These are phyloP conservation scores for Dicorynia guianensis DNA, from an alignment of 306 rosid species.

Conservation along the genomic window DNA sequence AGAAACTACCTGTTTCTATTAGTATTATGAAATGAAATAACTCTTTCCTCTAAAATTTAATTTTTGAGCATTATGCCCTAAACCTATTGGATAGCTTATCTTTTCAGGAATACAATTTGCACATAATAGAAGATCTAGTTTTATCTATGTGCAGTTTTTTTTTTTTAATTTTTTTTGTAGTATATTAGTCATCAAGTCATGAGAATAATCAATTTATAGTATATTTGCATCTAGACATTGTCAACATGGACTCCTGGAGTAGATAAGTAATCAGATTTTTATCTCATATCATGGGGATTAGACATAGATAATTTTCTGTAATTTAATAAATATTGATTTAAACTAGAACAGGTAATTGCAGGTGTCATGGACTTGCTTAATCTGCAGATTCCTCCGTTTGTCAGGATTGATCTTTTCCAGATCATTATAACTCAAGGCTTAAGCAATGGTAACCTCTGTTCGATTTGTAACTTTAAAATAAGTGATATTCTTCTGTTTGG, in stretches of 20 bases:
- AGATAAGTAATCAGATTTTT: conserved; percentile 24
- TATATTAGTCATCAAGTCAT: conserved; percentile 5
- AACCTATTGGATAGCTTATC: too few species aligned
- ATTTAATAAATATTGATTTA: conserved; percentile 36
- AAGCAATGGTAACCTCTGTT: conserved; percentile 72
- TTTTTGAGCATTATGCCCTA: not conserved
- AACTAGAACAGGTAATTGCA: conserved; percentile 76
- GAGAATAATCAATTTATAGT: not conserved
- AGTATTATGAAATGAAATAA: not conserved
- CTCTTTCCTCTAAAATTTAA: too few species aligned
- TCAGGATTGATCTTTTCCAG: conserved; percentile 93
- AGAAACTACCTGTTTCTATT: not conserved
- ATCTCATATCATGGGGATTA: conserved; percentile 18
- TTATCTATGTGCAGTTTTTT: conserved; percentile 31
- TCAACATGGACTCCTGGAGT: conserved; percentile 12
- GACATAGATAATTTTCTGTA: conserved; percentile 20
- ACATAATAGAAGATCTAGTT: not conserved
- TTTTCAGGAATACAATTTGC: too few species aligned
- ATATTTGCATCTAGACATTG: conserved; percentile 12
- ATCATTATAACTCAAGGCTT: conserved; percentile 72
- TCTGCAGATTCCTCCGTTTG: conserved; percentile 83
- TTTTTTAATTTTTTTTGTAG: conserved; percentile 30
- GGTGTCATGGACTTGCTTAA: conserved; percentile 81
- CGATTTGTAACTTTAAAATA: conserved; percentile 36
- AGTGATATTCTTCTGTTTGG: conserved; percentile 1